phyloP scores from a whole-genome alignment of 352 stramenopile species.

The Globisporangium nagaii region DNA sequence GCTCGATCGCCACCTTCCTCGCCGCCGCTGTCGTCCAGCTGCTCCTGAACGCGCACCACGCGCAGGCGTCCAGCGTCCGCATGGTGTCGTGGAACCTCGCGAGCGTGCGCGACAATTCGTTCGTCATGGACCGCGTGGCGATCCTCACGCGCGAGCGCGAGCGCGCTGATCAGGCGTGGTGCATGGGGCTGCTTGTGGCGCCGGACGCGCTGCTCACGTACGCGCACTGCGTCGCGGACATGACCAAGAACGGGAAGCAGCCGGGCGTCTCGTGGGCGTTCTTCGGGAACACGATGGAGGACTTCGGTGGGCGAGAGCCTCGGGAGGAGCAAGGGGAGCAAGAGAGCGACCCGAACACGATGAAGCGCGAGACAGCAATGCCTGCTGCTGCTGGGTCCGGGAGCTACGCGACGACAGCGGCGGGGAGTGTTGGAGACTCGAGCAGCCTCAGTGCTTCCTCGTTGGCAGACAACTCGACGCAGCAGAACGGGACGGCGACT shows the following conservation, averaged over 20 bases:
- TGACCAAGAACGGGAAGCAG: background rate
- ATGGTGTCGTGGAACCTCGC: conserved; percentile 3
- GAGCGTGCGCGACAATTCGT: background rate
- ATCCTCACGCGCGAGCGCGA: conserved; percentile 13
- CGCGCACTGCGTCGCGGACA: conserved; percentile 16
- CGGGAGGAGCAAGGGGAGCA: background rate
- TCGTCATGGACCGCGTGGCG: conserved; percentile 15
- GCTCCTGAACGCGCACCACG: background rate
- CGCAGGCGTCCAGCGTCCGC: background rate
- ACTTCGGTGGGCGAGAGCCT: conserved; percentile 1
- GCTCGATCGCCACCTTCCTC: background rate
- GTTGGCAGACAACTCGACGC: background rate
- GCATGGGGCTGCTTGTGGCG: conserved; percentile 29
- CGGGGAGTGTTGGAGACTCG: background rate
- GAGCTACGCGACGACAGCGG: background rate
- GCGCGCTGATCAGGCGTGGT: conserved; percentile 9
- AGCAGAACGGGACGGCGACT: background rate
- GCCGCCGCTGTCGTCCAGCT: background rate
- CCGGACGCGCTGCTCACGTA: conserved; percentile 25
- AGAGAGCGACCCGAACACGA: background rate
- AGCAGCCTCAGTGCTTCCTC: background rate
- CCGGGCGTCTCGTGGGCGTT: conserved; percentile 21
- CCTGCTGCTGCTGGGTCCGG: too few relatives aligned
- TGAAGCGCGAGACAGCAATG: background rate
- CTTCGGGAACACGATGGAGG: conserved; percentile 13